Evolutionary conservation across 805 yeast species (phyloP).

Genomic region (Sugiyamaella valdiviana): DNA sequence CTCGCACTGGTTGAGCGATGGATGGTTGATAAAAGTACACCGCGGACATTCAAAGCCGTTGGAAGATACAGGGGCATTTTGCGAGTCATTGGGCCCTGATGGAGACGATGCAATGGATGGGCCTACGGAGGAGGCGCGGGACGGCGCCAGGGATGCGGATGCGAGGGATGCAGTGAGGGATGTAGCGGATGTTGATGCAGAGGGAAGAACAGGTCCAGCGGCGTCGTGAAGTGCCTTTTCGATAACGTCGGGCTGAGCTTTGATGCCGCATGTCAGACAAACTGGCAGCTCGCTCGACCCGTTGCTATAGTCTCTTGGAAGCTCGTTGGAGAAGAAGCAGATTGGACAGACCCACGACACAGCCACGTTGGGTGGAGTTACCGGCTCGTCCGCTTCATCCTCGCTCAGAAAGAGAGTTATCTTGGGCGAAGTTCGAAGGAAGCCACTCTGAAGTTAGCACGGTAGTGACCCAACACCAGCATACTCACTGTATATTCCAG

Average conservation of each 20-base stretch:
- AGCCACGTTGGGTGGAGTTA: conserved; percentile 7
- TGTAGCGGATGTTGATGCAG: background rate
- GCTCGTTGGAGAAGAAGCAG: conserved; percentile 62
- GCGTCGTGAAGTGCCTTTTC: conserved; percentile 22
- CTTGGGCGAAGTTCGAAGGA: conserved; percentile 74
- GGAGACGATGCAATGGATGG: background rate
- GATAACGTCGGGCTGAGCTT: conserved; percentile 36
- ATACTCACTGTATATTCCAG: conserved; percentile 31
- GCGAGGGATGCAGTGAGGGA: background rate
- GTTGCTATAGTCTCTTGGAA: conserved; percentile 31
- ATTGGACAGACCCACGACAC: conserved; percentile 79
- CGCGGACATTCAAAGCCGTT: conserved; percentile 37
- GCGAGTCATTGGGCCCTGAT: background rate
- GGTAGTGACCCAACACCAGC: conserved; percentile 17
- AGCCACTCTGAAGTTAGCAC: conserved; percentile 34
- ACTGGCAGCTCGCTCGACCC: conserved; percentile 34
- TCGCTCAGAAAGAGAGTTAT: conserved; percentile 42
- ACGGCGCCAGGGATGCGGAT: too few relatives aligned
- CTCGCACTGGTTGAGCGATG: conserved; percentile 72
- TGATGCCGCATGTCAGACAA: conserved; percentile 62
- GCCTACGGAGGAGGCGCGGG: background rate
- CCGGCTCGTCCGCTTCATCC: background rate
- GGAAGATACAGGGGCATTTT: background rate
- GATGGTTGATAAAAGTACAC: conserved; percentile 82
- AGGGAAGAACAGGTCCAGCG: background rate